Evolutionary conservation across 148 eudicot genomes (phyloP).

Genomic region (Dysphania ambrosioides): DNA sequence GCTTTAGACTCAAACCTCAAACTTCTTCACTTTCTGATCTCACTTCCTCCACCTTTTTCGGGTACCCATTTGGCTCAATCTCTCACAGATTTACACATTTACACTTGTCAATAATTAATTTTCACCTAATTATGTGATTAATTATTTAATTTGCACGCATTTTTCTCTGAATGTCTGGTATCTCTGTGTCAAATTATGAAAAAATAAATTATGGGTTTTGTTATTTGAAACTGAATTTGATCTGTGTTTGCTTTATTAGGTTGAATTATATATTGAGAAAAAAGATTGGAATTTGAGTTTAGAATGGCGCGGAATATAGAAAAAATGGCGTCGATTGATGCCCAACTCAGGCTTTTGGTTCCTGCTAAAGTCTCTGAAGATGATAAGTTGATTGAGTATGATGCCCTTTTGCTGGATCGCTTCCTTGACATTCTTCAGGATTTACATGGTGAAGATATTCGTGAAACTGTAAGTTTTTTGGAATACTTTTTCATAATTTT

Average conservation of each 20-base stretch:
- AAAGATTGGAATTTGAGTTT: not conserved
- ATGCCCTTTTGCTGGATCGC: conserved; percentile 69
- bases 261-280: not conserved
- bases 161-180: too few species aligned
- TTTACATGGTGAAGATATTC: conserved; percentile 72
- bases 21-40: not conserved
- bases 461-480: conserved; percentile 50
- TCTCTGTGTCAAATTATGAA: too few species aligned
- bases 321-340: conserved; percentile 72
- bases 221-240: not conserved
- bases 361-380: conserved; percentile 75
- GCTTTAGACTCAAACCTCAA: not conserved
- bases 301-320: conserved; percentile 41
- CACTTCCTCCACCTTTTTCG: not conserved
- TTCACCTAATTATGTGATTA: too few species aligned
- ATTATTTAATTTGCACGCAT: too few species aligned
- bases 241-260: conserved; percentile 12
- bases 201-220: conserved; percentile 12
- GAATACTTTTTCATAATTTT: not conserved
- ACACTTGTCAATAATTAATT: too few species aligned
- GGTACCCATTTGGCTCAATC: not conserved
- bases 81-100: not conserved
- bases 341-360: conserved; percentile 66
- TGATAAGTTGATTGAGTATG: conserved; percentile 79
- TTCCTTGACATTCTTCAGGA: conserved; percentile 81